Conservation (phyloP, 768 basidiomycete genomes). For the Boletales sp. region DNA sequence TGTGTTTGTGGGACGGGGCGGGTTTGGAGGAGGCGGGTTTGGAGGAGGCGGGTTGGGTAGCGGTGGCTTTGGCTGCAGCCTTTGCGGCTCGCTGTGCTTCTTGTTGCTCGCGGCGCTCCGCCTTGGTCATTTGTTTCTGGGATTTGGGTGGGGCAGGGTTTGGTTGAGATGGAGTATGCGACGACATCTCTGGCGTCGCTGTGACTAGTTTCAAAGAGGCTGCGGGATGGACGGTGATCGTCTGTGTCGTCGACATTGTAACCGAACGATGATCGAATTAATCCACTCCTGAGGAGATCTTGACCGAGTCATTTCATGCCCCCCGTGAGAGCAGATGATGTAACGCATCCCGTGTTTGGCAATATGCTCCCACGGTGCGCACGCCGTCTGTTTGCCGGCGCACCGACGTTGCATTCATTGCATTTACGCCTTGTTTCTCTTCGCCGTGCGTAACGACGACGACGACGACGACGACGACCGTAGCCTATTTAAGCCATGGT, state of each 20-base stretch:
- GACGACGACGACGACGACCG: background rate
- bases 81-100: conserved; percentile 82
- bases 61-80: conserved; percentile 40
- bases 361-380: background rate
- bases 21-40: conserved; percentile 27
- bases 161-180: conserved; percentile 2
- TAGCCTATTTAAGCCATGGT: conserved; percentile 18
- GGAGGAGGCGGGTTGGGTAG: conserved; percentile 16
- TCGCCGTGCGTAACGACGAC: too few relatives aligned
- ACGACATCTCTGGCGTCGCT: conserved; percentile 2
- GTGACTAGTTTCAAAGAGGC: conserved; percentile 20
- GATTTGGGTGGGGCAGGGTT: conserved; percentile 31
- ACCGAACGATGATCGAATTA: background rate
- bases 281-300: background rate
- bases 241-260: conserved; percentile 26
- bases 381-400: background rate
- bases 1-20: conserved; percentile 23
- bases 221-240: conserved; percentile 4
- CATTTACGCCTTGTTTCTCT: too few relatives aligned
- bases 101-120: conserved; percentile 75
- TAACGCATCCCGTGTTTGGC: conserved; percentile 14
- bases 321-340: conserved; percentile 17
- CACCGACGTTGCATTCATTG: too few relatives aligned
- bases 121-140: conserved; percentile 77
- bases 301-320: background rate